Percentiles rank a stretch among this genome's conserved stretches.
phyloP scores from a whole-genome alignment of 306 rosid genomes.

The Mucuna pruriens region DNA sequence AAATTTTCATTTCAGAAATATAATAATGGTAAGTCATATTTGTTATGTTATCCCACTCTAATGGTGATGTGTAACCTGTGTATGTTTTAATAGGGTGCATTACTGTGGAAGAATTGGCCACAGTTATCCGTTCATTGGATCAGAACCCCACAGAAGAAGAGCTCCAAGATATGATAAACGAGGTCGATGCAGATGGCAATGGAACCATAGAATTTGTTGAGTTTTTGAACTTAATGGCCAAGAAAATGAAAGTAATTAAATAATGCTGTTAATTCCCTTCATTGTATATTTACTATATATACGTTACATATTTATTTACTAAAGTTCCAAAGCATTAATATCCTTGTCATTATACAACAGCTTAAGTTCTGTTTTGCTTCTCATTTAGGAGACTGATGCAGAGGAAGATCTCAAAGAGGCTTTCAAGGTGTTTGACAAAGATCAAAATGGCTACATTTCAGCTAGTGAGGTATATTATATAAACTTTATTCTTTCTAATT shows the following conservation, averaged over 20 bases:
- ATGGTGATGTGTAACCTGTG: background rate
- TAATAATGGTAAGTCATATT: background rate
- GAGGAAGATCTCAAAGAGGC: constrained; percentile 95
- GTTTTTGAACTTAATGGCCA: constrained; percentile 86
- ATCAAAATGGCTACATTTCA: constrained; percentile 91
- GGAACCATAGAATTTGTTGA: constrained; percentile 92
- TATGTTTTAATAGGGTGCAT: constrained; percentile 64
- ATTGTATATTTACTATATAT: background rate
- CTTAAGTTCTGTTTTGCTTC: background rate
- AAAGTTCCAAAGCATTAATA: background rate
- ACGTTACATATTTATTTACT: background rate
- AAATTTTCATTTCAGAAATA: background rate
- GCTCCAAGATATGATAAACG: constrained; percentile 79
- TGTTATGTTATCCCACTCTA: background rate
- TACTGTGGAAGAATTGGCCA: constrained; percentile 86
- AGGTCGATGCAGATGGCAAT: constrained; percentile 85
- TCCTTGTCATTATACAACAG: background rate
- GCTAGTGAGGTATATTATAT: constrained; percentile 79
- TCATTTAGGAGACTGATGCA: constrained; percentile 75
- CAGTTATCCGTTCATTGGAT: constrained; percentile 86
- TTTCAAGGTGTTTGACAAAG: constrained; percentile 95
- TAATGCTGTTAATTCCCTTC: background rate
- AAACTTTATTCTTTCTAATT: background rate
- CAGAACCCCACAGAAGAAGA: constrained; percentile 92
- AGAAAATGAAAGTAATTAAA: constrained; percentile 73